A percentile compares a stretch with the other conserved stretches of the same genome.
Conservation (phyloP, 768 basidiomycete genomes). For the Termitomyces sp. region DNA sequence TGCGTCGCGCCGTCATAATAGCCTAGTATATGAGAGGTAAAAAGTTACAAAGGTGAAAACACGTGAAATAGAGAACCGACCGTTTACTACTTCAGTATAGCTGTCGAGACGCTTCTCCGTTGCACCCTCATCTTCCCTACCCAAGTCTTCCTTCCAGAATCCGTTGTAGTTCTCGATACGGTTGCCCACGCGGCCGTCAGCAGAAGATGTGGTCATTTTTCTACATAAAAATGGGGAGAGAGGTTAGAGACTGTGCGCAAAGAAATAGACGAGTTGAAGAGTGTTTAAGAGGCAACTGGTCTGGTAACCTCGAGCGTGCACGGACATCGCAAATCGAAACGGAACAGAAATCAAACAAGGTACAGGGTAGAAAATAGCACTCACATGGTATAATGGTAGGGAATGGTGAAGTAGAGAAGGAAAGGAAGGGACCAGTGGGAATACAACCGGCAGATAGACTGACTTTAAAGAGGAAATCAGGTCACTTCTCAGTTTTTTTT, state of each 20-base stretch:
- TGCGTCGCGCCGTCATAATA: conserved; percentile 98
- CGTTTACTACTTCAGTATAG: conserved; percentile 94
- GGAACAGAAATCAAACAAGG: background rate
- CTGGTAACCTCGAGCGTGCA: conserved; percentile 22
- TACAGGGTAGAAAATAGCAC: background rate
- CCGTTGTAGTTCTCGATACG: conserved; percentile 84
- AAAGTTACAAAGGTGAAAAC: background rate
- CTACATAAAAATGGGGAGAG: background rate
- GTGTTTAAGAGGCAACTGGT: conserved; percentile 28
- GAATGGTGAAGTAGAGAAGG: conserved; percentile 1
- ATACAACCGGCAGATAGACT: conserved; percentile 11
- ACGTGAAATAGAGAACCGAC: conserved; percentile 33
- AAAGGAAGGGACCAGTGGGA: background rate
- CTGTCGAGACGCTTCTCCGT: conserved; percentile 71
- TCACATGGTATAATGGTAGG: conserved; percentile 12
- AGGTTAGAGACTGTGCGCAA: conserved; percentile 4
- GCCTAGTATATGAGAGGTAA: conserved; percentile 37
- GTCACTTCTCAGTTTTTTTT: conserved; percentile 18
- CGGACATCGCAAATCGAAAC: conserved; percentile 13
- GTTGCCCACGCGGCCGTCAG: conserved; percentile 58
- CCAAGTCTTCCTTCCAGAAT: conserved; percentile 87
- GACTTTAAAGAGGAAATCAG: conserved; percentile 25
- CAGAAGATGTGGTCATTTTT: conserved; percentile 14
- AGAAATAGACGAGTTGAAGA: background rate
- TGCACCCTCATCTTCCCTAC: conserved; percentile 60